Conservation (phyloP, 2,329 filamentous ascomycete species). For the Nemania serpens region DNA sequence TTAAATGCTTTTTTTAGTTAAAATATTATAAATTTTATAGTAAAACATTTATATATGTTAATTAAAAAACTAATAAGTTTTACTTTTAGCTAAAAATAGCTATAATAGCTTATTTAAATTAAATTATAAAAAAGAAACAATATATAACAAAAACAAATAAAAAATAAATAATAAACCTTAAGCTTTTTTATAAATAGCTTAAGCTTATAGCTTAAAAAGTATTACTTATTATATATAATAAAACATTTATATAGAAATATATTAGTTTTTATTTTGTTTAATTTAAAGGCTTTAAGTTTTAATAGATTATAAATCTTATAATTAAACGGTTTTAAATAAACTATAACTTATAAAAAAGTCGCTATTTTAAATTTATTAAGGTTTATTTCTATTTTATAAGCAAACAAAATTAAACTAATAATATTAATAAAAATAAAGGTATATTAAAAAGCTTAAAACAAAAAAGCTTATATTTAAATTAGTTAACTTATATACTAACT, state of each 20-base stretch:
- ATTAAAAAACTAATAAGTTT: background rate
- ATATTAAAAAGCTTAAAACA: background rate
- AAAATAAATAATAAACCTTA: background rate
- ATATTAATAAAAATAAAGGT: background rate
- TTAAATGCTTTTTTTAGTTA: background rate
- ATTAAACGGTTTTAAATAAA: background rate
- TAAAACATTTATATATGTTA: background rate
- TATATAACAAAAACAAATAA: slow-evolving; percentile 1
- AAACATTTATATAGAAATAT: background rate
- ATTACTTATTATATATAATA: background rate
- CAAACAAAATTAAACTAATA: background rate
- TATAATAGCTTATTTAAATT: background rate
- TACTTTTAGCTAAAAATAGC: background rate
- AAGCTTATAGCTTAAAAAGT: background rate
- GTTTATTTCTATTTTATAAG: background rate
- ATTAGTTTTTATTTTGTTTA: background rate
- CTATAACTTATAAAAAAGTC: background rate
- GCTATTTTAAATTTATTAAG: background rate
- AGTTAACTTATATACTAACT: background rate
- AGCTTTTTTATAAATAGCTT: background rate
- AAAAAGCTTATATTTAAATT: background rate
- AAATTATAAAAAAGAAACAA: background rate
- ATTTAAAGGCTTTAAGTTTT: background rate
- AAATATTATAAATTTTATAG: too few species aligned
- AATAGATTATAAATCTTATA: background rate